Percentiles rank a stretch among this genome's conserved stretches.
These are phyloP conservation scores for Cochlearia excelsa DNA, from an alignment of 345 rosid genomes.

Conservation along the genomic window DNA sequence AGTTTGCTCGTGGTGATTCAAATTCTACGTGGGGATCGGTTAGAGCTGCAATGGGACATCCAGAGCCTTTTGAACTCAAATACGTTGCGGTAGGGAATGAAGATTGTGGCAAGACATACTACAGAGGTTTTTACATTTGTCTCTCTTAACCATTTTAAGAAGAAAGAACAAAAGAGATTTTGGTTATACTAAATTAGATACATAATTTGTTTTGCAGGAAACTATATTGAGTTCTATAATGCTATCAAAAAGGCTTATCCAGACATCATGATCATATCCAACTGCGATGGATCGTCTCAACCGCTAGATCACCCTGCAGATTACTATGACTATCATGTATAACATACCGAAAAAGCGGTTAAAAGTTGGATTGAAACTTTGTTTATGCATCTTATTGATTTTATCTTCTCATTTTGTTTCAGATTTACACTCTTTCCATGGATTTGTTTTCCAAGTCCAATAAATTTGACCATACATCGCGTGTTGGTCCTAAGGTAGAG, in stretches of 20 bases:
- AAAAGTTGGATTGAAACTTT: too few relatives aligned
- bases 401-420: slow-evolving; percentile 1
- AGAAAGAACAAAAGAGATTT: too few relatives aligned
- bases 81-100: slow-evolving; percentile 93
- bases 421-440: slow-evolving; percentile 68
- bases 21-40: slow-evolving; percentile 78
- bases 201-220: too few relatives aligned
- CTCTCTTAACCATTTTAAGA: too few relatives aligned
- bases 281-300: slow-evolving; percentile 77
- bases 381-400: not conserved
- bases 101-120: slow-evolving; percentile 62
- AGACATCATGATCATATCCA: slow-evolving; percentile 74
- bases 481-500: slow-evolving; percentile 74
- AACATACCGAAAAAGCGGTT: not conserved
- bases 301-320: slow-evolving; percentile 80
- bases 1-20: slow-evolving; percentile 73
- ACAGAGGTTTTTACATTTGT: too few relatives aligned
- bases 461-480: slow-evolving; percentile 57
- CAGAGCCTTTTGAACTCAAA: slow-evolving; percentile 77
- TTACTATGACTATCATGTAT: slow-evolving; percentile 81
- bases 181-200: too few relatives aligned
- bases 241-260: slow-evolving; percentile 74
- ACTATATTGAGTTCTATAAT: slow-evolving; percentile 76
- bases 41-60: slow-evolving; percentile 92
- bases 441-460: slow-evolving; percentile 53